Base-by-base conservation (phyloP, 2,329 filamentous ascomycete genomes). In the Penicillium sp. region DNA sequence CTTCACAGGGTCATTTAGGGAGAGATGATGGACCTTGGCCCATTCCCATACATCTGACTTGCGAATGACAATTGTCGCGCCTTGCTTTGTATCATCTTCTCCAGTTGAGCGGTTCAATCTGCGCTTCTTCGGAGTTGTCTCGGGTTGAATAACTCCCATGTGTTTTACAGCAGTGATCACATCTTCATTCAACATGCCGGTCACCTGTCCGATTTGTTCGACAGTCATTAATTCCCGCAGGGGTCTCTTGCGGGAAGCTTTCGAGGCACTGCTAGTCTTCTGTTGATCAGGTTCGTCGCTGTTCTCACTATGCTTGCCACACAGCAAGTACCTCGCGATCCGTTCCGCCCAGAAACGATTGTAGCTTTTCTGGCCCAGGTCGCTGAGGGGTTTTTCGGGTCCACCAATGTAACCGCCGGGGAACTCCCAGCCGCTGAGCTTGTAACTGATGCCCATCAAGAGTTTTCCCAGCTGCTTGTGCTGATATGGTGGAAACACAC, bases 401-500 rank as follows among this genome's bases (percentile, higher is more conserved):
- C 93, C 91, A 23, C 93, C 93, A 18, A 96, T 77, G 29, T 91
- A 75, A 5, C 83, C 82, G 18, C 58, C 63, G 49, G 70, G 66
- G 42, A 60, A 64, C 60, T 97, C 90, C 40, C 86, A 79, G 33
- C 83, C 80, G 14, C 89, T 91, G 32, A 98, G 84, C 64, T 93
- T 90, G 66, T 98, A 98, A 25, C 87, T 94, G 2, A 93, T 81
- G 4, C 87, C 89, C 81, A 98, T 97, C 20, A 98, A 75, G 35
- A 97, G 71, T 36, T 87, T 82, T 0, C 93, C 93, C 0, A 97
- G 77, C 1, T 91, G 89, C 51, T 88, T 89, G 48, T 86, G 83
- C 67, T 97, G 91, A 81, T 91, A 97, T 0, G 93, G 93, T 1
- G 93, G 93, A 59, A 97, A 97, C 11, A 97, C 79, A 5, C 97